These are phyloP conservation scores for Eruca vesicaria DNA, from an alignment of 441 rosid genomes.

Conservation along the genomic window DNA sequence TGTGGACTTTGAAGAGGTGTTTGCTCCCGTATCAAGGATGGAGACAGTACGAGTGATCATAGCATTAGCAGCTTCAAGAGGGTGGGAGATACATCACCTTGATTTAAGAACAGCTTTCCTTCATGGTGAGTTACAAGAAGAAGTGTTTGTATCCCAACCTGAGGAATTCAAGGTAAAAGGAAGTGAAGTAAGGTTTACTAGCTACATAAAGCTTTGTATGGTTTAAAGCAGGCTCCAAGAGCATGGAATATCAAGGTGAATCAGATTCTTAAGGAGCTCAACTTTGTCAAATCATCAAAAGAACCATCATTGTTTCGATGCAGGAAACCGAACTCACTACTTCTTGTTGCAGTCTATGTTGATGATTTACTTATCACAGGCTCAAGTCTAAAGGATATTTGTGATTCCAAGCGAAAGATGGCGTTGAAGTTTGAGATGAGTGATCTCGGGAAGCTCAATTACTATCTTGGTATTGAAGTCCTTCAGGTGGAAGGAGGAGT, in stretches of 20 bases:
- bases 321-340: not conserved
- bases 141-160: not conserved
- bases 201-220: not conserved
- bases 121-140: not conserved
- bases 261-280: too few relatives aligned
- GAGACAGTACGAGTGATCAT: not conserved
- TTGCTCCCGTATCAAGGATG: not conserved
- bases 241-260: not conserved
- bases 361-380: not conserved
- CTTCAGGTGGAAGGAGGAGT: not conserved
- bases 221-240: not conserved
- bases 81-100: not conserved
- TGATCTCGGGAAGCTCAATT: not conserved
- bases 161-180: not conserved
- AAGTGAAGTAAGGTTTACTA: not conserved
- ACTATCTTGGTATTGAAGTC: not conserved
- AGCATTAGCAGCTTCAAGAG: too few relatives aligned
- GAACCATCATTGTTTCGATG: not conserved
- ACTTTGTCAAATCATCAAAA: too few relatives aligned
- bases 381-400: not conserved
- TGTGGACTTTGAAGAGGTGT: not conserved
- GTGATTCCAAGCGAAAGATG: not conserved
- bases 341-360: not conserved
- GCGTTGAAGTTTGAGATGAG: not conserved
- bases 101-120: not conserved